Evolutionary conservation across 1,284 basidiomycete species (phyloP), one percentile per base, ranked within the genome.

Genomic region (Paramarasmius palmivorus): DNA sequence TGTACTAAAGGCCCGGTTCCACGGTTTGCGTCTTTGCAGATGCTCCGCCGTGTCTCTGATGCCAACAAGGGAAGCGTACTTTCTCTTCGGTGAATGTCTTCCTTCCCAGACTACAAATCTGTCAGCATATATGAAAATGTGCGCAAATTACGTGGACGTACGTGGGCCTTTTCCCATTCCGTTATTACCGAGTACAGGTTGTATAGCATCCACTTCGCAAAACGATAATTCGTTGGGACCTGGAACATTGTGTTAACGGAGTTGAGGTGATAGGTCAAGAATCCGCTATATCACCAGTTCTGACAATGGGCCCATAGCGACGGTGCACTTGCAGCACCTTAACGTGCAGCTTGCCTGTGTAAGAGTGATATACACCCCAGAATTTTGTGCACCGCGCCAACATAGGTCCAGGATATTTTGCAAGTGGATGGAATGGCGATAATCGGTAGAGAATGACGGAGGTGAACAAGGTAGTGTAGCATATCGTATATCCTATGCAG

Each of bases 1-100:
- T 4, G 65, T 63, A 48, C 65, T 71, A 57, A 78, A 74, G 5
- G 69, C 76, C 36, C 68, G 65, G 52, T 69, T 72, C 77, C 77
- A 79, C 5, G 68, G 67, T 52, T 66, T 68, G 20, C 77, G 72
- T 29, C 70, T 60, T 12, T 66, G 65, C 2, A 68, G 64, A 56
- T 79, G 77, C 25, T 68, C 66, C 29, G 61, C 63, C 22, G 65
- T 54, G 57, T 73, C 63, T 12, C 65, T 64, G 6, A 66, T 59
- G 15, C 60, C 60, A 23, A 75, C 68, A 37, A 77, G 56, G 52
- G 41, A 53, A n/a, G n/a, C n/a, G 49, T 14, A 56, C 50, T 44
- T 49, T 59, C 25, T 22, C 25, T 59, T 55, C 2, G 58, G 50
- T 36, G 57, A 57, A n/a, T n/a, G n/a, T 34, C 63, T 60, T 4